Base-by-base conservation (phyloP, 2,329 filamentous ascomycete species). In the Triangularia verruculosa region DNA sequence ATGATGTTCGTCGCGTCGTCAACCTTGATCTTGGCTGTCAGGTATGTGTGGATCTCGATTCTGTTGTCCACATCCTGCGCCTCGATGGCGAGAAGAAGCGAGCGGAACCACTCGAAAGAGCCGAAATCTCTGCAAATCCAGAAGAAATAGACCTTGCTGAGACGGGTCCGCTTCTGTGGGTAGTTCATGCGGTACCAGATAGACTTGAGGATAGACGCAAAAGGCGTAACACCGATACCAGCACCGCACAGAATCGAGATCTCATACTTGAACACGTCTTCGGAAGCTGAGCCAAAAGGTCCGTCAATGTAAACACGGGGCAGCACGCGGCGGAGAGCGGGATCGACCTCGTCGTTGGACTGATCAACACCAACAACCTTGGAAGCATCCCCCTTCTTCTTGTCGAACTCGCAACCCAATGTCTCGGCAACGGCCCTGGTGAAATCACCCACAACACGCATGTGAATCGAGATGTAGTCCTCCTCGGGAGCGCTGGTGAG, bases 181-280 rank as follows among this genome's bases (percentile, higher is more conserved):
- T 92, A 93, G 82, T 93, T 94, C 89, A 94, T 93, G 57, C 91
- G 87, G 80, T 95, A 96, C 92, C 92, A 96, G 78, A 96, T 94
- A 60, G 89, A 93, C 82, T 96, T 96, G 73, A 94, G 83, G 70
- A 94, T 93, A 0, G 90, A 92, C 12, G 91, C 91, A 78, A 93
- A 94, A 0, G 91, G 91, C n/a, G 91, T 94, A 12, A 93, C 90
- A 68, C 91, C 91, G 68, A 94, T 94, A 75, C 91, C 91, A 0
- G 90, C 91, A 65, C 91, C 91, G 64, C 90, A 89, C n/a, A 94
- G 84, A 25, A 93, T 81, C 5, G 90, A 86, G 43, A 92, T 83
- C 77, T 94, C 91, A 75, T 92, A 93, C 77, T 93, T 95, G 83
- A 95, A 95, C 54, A 96, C 91, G 71, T 95, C 91, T 73, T 95